phyloP scores from a whole-genome alignment of 2,329 filamentous ascomycete genomes.

The Periconia digitata region DNA sequence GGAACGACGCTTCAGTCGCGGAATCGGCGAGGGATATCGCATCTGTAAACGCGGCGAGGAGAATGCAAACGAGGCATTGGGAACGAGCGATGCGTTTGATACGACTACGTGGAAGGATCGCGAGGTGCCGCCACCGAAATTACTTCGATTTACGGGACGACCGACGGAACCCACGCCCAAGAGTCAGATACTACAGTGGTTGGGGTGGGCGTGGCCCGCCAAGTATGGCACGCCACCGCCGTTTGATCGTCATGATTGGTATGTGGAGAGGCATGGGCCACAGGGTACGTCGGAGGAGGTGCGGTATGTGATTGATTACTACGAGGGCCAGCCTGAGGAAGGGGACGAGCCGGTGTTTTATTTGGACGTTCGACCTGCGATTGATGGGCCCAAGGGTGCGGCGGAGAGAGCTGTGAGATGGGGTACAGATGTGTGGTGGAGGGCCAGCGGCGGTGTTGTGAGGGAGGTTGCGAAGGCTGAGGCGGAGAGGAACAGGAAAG shows the following conservation, averaged over 20 bases:
- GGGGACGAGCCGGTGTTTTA: slow-evolving; percentile 93
- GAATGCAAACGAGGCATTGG: slow-evolving; percentile 59
- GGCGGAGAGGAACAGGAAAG: slow-evolving; percentile 29
- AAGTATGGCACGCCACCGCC: slow-evolving; percentile 80
- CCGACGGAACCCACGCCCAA: slow-evolving; percentile 91
- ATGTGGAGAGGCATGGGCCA: slow-evolving; percentile 70
- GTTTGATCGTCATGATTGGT: slow-evolving; percentile 98
- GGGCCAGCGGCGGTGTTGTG: slow-evolving; percentile 72
- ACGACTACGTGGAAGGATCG: slow-evolving; percentile 38
- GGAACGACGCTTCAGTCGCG: slow-evolving; percentile 82
- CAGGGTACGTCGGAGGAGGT: slow-evolving; percentile 70
- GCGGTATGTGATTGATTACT: slow-evolving; percentile 97
- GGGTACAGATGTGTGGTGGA: slow-evolving; percentile 94
- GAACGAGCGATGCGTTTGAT: slow-evolving; percentile 33
- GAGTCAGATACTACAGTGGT: slow-evolving; percentile 76
- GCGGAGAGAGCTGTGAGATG: slow-evolving; percentile 83
- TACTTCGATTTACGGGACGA: slow-evolving; percentile 85
- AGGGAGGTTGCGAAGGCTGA: slow-evolving; percentile 48
- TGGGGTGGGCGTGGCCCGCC: slow-evolving; percentile 77
- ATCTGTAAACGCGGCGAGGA: slow-evolving; percentile 74
- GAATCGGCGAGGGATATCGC: slow-evolving; percentile 71
- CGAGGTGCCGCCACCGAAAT: slow-evolving; percentile 61
- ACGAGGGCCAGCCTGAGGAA: slow-evolving; percentile 77
- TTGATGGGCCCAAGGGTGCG: slow-evolving; percentile 77
- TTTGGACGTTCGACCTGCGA: slow-evolving; percentile 87